Evolutionary conservation across 73 alveolate species (phyloP), one percentile per base, ranked within the genome.

Genomic region (Paramecium sexaurelia): DNA sequence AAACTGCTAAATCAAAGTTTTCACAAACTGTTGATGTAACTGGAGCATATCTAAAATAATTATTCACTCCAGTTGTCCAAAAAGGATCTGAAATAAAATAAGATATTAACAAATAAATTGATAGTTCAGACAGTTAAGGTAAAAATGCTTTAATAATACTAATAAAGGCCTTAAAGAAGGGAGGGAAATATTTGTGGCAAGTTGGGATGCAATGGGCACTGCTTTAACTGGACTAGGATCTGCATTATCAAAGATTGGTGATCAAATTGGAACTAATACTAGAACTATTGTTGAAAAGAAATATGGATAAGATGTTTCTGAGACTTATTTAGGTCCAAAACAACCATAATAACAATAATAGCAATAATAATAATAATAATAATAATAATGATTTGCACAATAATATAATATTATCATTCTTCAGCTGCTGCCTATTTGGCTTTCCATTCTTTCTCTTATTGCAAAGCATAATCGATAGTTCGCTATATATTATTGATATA

Each of bases 171-270:
- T 78, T 0, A 78, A 78, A 17, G 90, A 78, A 6, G 75, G 90
- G 1, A 19, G 90, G 24, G 90, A 78, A 45, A 43, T 78, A 17
- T 20, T 45, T 39, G 75, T 78, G 10, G 90, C 90, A 7, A 40
- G 55, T 78, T 78, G 90, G 90, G 90, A 78, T 78, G 90, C 75
- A 0, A 41, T 78, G 73, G 90, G 90, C 22, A 78, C 75, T 11
- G 90, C 90, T 29, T 78, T 78, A 45, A 40, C 75, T 22, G 90
- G 75, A n/a, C 17, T 40, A 78, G 90, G 90, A 22, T 41, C 90
- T 41, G 90, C 90, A 19, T 45, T 78, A 11, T 78, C 90, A 5
- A 39, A 75, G n/a, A 41, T 75, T 19, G 89, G 89, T 33, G 89
- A 75, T 75, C 19, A 78, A 7, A 40, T 78, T 41, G 68, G 75